Conservation (phyloP, 2,329 filamentous ascomycete genomes). For the Alternaria triticina region DNA sequence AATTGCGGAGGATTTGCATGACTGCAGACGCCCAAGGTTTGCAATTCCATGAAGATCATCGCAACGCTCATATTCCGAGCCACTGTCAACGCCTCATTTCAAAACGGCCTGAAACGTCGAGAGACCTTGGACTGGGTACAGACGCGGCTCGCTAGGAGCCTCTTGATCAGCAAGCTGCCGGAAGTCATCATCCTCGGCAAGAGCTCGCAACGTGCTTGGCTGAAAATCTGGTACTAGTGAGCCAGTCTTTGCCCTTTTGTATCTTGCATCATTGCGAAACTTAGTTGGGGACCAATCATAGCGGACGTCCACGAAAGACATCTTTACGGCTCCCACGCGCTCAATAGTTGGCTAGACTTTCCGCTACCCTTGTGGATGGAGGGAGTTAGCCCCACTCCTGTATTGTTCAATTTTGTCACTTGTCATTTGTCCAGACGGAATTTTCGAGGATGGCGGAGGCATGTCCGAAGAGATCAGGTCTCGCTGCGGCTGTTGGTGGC, state of each 20-base stretch:
- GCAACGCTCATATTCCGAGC: not conserved
- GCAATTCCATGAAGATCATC: not conserved
- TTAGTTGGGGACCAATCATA: slow-evolving; percentile 3
- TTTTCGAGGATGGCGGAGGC: not conserved
- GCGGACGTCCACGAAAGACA: slow-evolving; percentile 1
- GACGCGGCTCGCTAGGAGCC: not conserved
- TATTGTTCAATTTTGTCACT: not conserved
- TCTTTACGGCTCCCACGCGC: not conserved
- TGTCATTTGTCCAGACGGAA: not conserved
- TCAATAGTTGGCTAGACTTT: slow-evolving; percentile 1
- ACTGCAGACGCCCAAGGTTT: not conserved
- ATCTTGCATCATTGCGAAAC: slow-evolving; percentile 7
- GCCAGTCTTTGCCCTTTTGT: slow-evolving; percentile 1
- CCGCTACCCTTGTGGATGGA: not conserved
- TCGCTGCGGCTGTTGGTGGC: slow-evolving; percentile 1
- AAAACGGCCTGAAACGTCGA: not conserved
- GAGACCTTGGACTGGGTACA: not conserved
- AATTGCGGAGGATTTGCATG: slow-evolving; percentile 13
- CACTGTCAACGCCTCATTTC: not conserved
- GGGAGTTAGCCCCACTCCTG: not conserved
- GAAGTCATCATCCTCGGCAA: not conserved
- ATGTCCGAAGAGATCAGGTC: not conserved
- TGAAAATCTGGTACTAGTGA: not conserved
- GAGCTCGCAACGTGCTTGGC: not conserved
- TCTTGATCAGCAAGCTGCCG: not conserved